These are phyloP conservation scores for Colletotrichum acutatum DNA, from an alignment of 2,329 filamentous ascomycete genomes.

Conservation along the genomic window DNA sequence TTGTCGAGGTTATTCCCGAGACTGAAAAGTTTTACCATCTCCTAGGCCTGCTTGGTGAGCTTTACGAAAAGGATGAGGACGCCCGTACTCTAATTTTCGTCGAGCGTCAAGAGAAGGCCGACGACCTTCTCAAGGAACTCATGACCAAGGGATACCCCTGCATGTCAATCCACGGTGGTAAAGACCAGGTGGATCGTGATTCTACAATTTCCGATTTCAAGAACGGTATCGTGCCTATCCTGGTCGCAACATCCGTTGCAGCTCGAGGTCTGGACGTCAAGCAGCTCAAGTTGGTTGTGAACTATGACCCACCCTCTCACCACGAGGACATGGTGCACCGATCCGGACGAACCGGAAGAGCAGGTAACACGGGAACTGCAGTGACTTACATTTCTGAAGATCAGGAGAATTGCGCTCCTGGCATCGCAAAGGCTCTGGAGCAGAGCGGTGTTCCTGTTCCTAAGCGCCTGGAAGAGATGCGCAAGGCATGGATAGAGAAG, in stretches of 20 bases:
- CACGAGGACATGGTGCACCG: conserved; percentile 97
- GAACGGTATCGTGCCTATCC: conserved; percentile 85
- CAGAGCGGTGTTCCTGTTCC: conserved; percentile 90
- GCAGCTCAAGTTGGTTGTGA: conserved; percentile 94
- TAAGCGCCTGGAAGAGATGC: conserved; percentile 72
- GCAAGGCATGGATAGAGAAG: conserved; percentile 83
- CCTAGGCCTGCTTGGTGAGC: conserved; percentile 85
- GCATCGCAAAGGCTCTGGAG: conserved; percentile 90
- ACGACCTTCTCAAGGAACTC: conserved; percentile 80
- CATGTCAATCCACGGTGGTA: conserved; percentile 93
- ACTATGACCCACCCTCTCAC: conserved; percentile 94
- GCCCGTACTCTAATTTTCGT: conserved; percentile 91
- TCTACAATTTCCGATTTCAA: conserved; percentile 95
- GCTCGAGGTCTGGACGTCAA: conserved; percentile 96
- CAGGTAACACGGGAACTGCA: conserved; percentile 93
- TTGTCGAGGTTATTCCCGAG: conserved; percentile 88
- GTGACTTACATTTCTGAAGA: conserved; percentile 94
- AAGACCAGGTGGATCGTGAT: conserved; percentile 93
- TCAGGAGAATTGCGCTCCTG: conserved; percentile 89
- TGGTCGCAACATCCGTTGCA: conserved; percentile 95
- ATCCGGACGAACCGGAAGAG: conserved; percentile 91
- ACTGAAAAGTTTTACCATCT: conserved; percentile 85
- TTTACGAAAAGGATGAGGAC: conserved; percentile 90
- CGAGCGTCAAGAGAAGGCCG: conserved; percentile 90
- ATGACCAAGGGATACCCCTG: conserved; percentile 89